Evolutionary conservation across 371 early-diverging fungal species (phyloP).

Genomic region (Apophysomyces elegans): DNA sequence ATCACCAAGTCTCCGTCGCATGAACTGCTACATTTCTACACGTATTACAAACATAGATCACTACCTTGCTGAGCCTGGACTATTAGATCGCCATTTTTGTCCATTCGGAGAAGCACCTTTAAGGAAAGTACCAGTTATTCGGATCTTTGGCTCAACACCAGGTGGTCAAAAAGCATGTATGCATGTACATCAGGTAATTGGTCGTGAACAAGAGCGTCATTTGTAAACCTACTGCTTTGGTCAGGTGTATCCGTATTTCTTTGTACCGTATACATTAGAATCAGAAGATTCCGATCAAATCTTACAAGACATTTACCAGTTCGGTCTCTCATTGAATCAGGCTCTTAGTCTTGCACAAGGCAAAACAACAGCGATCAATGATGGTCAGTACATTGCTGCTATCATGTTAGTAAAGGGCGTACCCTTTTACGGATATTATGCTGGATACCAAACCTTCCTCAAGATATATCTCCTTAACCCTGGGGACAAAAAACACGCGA

Average conservation of each 20-base stretch:
- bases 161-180: constrained; percentile 78
- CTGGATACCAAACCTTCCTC: constrained; percentile 68
- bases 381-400: constrained; percentile 65
- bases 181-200: constrained; percentile 74
- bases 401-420: constrained; percentile 76
- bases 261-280: constrained; percentile 55
- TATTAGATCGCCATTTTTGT: constrained; percentile 48
- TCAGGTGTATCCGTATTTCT: constrained; percentile 82
- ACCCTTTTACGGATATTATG: constrained; percentile 88
- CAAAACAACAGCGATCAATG: constrained; percentile 23
- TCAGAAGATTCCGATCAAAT: constrained; percentile 29
- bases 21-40: constrained; percentile 36
- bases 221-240: no score
- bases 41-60: constrained; percentile 73
- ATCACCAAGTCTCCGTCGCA: neutral
- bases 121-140: constrained; percentile 74
- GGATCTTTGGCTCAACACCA: constrained; percentile 81
- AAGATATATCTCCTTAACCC: constrained; percentile 80
- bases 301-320: constrained; percentile 57
- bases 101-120: constrained; percentile 42
- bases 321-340: constrained; percentile 75
- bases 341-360: constrained; percentile 62
- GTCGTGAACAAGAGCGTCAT: neutral
- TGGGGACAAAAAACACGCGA: constrained; percentile 53
- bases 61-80: constrained; percentile 60